Percentiles rank a stretch among this genome's conserved stretches.
phyloP scores from a whole-genome alignment of 2,329 filamentous ascomycete genomes.

The Xylariomycetidae sp. region DNA sequence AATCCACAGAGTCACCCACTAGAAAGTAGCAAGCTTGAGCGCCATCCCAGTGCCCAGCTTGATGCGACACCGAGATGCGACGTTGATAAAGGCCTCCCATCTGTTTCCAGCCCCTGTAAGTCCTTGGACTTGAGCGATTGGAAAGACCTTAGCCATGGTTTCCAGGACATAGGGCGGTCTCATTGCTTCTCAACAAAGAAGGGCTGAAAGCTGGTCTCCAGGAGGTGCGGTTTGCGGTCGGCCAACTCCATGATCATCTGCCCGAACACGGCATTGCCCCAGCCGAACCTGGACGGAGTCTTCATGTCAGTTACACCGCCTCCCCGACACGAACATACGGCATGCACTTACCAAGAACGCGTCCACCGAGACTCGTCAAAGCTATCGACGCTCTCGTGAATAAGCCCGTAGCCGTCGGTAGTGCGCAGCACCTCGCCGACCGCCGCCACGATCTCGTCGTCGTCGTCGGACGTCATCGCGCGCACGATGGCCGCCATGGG shows the following conservation, averaged over 20 bases:
- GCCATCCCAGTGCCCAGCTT: too few relatives aligned
- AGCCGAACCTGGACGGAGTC: conserved; percentile 63
- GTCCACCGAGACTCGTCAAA: conserved; percentile 43
- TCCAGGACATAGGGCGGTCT: too few relatives aligned
- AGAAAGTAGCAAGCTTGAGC: too few relatives aligned
- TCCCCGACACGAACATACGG: not conserved
- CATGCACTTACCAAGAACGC: conserved; percentile 33
- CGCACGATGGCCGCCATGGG: conserved; percentile 51
- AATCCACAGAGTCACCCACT: too few relatives aligned
- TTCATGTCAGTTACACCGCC: not conserved
- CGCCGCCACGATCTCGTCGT: conserved; percentile 65
- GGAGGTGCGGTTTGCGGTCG: conserved; percentile 56
- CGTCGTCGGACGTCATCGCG: conserved; percentile 57
- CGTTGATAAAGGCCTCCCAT: too few relatives aligned
- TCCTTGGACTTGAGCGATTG: too few relatives aligned
- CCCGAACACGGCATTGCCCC: conserved; percentile 87
- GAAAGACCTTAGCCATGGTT: too few relatives aligned
- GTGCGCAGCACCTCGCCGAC: conserved; percentile 60
- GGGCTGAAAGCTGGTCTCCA: conserved; percentile 32
- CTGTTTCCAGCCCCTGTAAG: too few relatives aligned
- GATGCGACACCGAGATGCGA: too few relatives aligned
- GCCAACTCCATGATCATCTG: conserved; percentile 72
- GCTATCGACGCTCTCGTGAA: conserved; percentile 76
- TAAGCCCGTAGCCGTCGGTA: conserved; percentile 65
- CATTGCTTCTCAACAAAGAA: not conserved